Evolutionary conservation across 352 stramenopile genomes (phyloP).

Genomic region (Phytophthora tentaculata): DNA sequence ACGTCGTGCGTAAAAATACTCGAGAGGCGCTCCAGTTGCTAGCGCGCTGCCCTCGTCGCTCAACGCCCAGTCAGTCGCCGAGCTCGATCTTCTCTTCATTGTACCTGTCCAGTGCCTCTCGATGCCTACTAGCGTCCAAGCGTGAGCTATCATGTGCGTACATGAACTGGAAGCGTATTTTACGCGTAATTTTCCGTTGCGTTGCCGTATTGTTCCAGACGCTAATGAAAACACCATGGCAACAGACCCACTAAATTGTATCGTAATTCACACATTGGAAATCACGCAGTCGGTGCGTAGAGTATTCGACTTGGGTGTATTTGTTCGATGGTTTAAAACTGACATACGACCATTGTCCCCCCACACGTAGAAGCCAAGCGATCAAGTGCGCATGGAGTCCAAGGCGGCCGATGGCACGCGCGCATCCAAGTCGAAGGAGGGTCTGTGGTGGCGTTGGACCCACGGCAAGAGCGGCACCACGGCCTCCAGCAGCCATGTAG

Average conservation of each 20-base stretch:
- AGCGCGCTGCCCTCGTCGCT: not conserved
- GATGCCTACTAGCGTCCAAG: conserved; percentile 32
- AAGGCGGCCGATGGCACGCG: conserved; percentile 34
- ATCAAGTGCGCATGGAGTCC: conserved; percentile 37
- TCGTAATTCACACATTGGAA: conserved; percentile 14
- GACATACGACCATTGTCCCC: conserved; percentile 4
- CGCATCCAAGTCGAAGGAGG: conserved; percentile 35
- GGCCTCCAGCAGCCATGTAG: conserved; percentile 27
- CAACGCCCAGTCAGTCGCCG: not conserved
- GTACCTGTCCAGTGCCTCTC: conserved; percentile 11
- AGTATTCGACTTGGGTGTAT: not conserved
- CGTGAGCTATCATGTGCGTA: conserved; percentile 25
- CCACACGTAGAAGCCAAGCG: not conserved
- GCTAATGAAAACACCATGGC: conserved; percentile 3
- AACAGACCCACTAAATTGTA: not conserved
- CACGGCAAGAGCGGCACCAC: conserved; percentile 71
- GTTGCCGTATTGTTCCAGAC: not conserved
- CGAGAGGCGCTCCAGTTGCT: not conserved
- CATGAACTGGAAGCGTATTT: conserved; percentile 3
- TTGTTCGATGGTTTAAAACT: conserved; percentile 11
- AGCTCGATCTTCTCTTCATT: not conserved
- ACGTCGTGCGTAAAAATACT: conserved; percentile 35
- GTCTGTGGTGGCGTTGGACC: conserved; percentile 78
- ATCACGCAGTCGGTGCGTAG: conserved; percentile 18
- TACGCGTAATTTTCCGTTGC: conserved; percentile 8